Evolutionary conservation across 2,329 filamentous ascomycete genomes (phyloP).

Genomic region (Aspergillus ibericus): DNA sequence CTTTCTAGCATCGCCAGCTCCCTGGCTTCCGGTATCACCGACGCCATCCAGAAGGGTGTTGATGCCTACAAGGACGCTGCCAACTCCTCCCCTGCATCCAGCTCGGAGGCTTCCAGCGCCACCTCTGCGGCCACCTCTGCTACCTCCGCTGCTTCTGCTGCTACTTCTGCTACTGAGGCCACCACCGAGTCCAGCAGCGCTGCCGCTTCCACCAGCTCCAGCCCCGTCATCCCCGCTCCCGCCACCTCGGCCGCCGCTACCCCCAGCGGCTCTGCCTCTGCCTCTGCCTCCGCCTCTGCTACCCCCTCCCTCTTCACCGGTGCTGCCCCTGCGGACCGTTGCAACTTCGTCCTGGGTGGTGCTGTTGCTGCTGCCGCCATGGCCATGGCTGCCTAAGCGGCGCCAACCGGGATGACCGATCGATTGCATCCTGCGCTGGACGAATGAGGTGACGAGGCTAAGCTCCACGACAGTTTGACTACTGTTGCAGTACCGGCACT

Average conservation of each 20-base stretch:
- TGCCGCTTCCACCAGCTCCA: constrained; percentile 11
- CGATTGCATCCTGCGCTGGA: background rate
- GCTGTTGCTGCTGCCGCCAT: constrained; percentile 14
- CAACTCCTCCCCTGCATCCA: background rate
- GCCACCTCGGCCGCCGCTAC: constrained; percentile 2
- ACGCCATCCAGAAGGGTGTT: constrained; percentile 34
- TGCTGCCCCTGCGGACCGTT: constrained; percentile 13
- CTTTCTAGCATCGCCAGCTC: constrained; percentile 24
- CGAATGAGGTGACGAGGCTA: background rate
- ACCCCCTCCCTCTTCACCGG: constrained; percentile 12
- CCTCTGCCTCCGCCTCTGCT: constrained; percentile 1
- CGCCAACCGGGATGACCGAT: background rate
- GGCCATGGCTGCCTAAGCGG: constrained; percentile 14
- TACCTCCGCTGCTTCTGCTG: constrained; percentile 7
- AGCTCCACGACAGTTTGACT: background rate
- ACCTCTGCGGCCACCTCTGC: constrained; percentile 5
- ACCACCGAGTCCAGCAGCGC: background rate
- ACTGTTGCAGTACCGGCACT: background rate
- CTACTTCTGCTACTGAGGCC: background rate
- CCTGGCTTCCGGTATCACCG: constrained; percentile 32
- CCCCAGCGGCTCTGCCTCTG: constrained; percentile 1
- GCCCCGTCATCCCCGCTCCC: constrained; percentile 8
- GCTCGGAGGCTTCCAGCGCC: constrained; percentile 1
- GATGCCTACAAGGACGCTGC: constrained; percentile 24
- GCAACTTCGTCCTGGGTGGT: constrained; percentile 9